phyloP scores from a whole-genome alignment of 192 early-diverging fungal species.

The Coemansia javaensis region DNA sequence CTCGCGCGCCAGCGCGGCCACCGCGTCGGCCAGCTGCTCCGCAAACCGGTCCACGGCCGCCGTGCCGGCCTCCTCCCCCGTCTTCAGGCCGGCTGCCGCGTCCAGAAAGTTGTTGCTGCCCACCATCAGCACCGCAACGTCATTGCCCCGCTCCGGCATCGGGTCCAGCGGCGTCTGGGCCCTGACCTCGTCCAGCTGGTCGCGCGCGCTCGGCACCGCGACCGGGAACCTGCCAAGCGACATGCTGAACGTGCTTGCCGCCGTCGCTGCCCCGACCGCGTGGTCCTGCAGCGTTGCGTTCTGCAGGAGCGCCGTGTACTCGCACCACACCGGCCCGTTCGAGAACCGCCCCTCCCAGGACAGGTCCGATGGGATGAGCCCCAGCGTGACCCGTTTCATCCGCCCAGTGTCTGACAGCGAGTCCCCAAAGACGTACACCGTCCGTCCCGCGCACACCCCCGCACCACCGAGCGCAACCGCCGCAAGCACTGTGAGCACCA shows the following conservation, averaged over 20 bases:
- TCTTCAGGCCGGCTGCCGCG: background rate
- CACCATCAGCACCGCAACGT: conserved; percentile 12
- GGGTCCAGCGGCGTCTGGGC: background rate
- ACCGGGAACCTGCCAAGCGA: background rate
- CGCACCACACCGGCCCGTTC: conserved; percentile 18
- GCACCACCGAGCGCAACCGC: too few species aligned
- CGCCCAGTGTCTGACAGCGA: conserved; percentile 20
- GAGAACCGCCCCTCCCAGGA: conserved; percentile 27
- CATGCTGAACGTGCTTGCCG: background rate
- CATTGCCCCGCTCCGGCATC: background rate
- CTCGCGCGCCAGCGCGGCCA: too few species aligned
- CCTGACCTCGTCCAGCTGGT: conserved; percentile 5
- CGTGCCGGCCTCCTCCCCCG: background rate
- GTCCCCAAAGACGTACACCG: conserved; percentile 26
- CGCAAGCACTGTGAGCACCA: too few species aligned
- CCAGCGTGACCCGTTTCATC: conserved; percentile 9
- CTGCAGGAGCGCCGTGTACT: conserved; percentile 10
- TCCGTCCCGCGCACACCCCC: too few species aligned
- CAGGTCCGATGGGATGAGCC: conserved; percentile 6
- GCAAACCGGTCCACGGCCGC: too few species aligned
- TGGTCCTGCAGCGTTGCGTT: conserved; percentile 3
- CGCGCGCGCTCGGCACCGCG: conserved; percentile 11
- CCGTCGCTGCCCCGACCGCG: conserved; percentile 9
- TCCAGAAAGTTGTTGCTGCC: conserved; percentile 16
- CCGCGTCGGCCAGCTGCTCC: background rate